Evolutionary conservation across 2,329 filamentous ascomycete species (phyloP).

Genomic region (Pseudogymnoascus sp.): DNA sequence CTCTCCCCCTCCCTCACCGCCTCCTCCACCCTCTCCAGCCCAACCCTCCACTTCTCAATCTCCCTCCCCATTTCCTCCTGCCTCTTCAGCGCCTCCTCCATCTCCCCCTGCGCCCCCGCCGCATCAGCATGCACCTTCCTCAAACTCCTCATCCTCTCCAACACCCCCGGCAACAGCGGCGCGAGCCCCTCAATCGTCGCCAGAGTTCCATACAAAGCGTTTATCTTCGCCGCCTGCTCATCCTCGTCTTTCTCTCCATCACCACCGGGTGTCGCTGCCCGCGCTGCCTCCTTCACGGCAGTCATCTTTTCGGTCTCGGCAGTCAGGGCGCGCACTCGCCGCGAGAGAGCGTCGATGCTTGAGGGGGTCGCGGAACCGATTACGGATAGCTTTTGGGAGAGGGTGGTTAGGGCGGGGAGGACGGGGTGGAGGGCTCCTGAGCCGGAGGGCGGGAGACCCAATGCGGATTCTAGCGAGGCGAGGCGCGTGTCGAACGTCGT

Average conservation of each 20-base stretch:
- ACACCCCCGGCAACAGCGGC: constrained; percentile 73
- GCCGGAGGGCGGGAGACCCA: constrained; percentile 53
- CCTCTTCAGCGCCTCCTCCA: constrained; percentile 68
- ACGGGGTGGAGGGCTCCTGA: constrained; percentile 58
- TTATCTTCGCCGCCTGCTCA: constrained; percentile 76
- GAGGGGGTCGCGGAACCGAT: constrained; percentile 65
- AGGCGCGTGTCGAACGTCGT: constrained; percentile 84
- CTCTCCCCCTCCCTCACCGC: constrained; percentile 62
- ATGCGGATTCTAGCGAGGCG: constrained; percentile 65
- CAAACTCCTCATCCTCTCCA: constrained; percentile 78
- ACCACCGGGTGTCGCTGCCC: constrained; percentile 27
- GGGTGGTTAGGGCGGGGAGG: constrained; percentile 68
- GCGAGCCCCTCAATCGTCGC: constrained; percentile 81
- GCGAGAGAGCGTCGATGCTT: constrained; percentile 63
- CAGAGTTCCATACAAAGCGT: constrained; percentile 80
- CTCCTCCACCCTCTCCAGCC: constrained; percentile 68
- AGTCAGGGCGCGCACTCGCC: constrained; percentile 60
- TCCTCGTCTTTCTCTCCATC: constrained; percentile 37
- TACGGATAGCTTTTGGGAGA: constrained; percentile 72
- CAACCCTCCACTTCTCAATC: constrained; percentile 77
- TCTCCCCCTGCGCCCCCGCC: constrained; percentile 66
- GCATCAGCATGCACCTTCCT: constrained; percentile 81
- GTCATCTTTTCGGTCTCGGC: constrained; percentile 66
- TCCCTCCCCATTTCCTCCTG: constrained; percentile 75
- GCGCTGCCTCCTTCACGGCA: constrained; percentile 49